Evolutionary conservation across 305 asterid genomes (phyloP), one percentile per base, ranked within the genome.

Genomic region (Petunia hybrid): DNA sequence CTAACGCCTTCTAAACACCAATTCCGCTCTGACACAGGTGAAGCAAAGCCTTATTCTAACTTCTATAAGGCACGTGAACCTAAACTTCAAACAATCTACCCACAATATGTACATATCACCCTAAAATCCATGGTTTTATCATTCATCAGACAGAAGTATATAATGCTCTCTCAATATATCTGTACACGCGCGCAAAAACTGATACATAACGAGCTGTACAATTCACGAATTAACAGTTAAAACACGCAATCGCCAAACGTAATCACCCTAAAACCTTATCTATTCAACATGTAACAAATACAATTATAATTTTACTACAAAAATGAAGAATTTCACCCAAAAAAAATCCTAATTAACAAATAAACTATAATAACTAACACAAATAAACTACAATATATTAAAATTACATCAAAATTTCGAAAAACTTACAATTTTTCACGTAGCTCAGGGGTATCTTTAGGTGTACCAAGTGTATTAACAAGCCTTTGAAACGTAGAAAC

Each of bases 401-500:
- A 10, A 43, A 69, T 31, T 14, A 16, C 10, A n/a, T 2, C 41
- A 31, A 5, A 60, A 67, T 13, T 3, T n/a, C 5, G 73, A 12
- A 9, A 9, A 60, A 10, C 94, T 90, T 77, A 92, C 97, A 92
- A 88, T 86, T 91, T 92, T 43, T 91, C 94, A 1, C 96, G 97
- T 76, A 91, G 96, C 81, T 91, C 93, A 2, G 96, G 93, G 41
- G 95, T 90, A 80, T 93, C 97, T 82, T 91, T 93, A 1, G 97
- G 94, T 35, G 97, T 93, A 40, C 97, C 97, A 1, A 93, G 92
- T 85, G 97, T 89, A 63, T 93, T 93, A 55, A 93, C 97, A 39
- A 93, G 95, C 75, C 97, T 88, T 82, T 91, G 97, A 83, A 93
- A 93, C 68, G 97, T 88, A 1, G 96, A 87, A 55, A 93, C 97